A percentile compares a stretch with the other conserved stretches of the same genome.
These are phyloP conservation scores for Neofusicoccum parvum DNA, from an alignment of 2,329 filamentous ascomycete genomes.

Conservation along the genomic window DNA sequence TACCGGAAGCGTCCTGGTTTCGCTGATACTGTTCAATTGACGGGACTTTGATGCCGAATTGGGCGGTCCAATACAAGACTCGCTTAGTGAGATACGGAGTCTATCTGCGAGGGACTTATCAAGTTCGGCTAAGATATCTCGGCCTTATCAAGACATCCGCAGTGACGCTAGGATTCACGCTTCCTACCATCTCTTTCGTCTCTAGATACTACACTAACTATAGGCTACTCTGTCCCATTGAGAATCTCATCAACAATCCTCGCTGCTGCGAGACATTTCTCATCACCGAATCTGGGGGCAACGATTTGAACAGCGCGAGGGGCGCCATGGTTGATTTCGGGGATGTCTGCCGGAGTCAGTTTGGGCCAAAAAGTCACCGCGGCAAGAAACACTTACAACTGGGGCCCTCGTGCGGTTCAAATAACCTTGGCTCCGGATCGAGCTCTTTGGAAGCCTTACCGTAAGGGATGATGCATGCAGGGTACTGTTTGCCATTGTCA, in stretches of 20 bases:
- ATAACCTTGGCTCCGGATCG: slow-evolving; percentile 39
- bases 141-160: too few species aligned
- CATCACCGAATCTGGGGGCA: slow-evolving; percentile 52
- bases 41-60: too few species aligned
- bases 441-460: slow-evolving; percentile 45
- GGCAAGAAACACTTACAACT: slow-evolving; percentile 31
- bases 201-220: background rate
- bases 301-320: slow-evolving; percentile 53
- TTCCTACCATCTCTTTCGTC: too few species aligned
- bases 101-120: too few species aligned
- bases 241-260: slow-evolving; percentile 34
- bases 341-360: background rate
- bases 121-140: too few species aligned
- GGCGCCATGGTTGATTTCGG: slow-evolving; percentile 24
- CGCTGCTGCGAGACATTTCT: slow-evolving; percentile 45
- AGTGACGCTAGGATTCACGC: too few species aligned
- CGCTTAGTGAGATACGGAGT: too few species aligned
- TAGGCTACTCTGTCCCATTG: background rate
- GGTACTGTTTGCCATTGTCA: slow-evolving; percentile 40
- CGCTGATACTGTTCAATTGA: too few species aligned
- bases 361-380: background rate
- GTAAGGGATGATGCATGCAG: slow-evolving; percentile 53
- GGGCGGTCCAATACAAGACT: too few species aligned
- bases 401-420: slow-evolving; percentile 36
- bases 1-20: too few species aligned